A percentile compares a stretch with the other conserved stretches of the same genome.
Conservation (phyloP, 2,329 filamentous ascomycete genomes). For the Penicillium paneum region DNA sequence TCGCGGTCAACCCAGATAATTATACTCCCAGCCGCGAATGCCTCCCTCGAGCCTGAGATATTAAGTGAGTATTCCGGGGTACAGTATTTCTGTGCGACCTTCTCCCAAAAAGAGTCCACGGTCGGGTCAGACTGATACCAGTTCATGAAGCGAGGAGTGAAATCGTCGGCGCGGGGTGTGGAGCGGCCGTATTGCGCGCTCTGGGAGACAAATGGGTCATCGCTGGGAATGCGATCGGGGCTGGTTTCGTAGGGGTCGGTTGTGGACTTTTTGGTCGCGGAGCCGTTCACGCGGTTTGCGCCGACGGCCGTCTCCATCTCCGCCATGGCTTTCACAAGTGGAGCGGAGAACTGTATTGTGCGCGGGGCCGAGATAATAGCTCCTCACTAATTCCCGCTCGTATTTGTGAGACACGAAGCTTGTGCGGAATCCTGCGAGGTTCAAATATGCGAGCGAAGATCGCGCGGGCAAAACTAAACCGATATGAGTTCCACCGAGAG, state of each 20-base stretch:
- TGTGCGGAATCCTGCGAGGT: neutral
- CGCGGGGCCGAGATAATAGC: neutral
- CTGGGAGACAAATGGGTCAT: conserved; percentile 35
- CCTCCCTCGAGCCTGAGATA: conserved; percentile 30
- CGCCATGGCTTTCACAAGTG: conserved; percentile 17
- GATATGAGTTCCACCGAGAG: conserved; percentile 13
- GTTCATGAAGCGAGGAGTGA: conserved; percentile 32
- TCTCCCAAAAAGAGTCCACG: conserved; percentile 36
- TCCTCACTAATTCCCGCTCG: neutral
- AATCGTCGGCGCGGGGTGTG: conserved; percentile 33
- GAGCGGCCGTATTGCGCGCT: conserved; percentile 38
- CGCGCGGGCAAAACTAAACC: conserved; percentile 17
- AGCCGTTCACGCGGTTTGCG: conserved; percentile 25
- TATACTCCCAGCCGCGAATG: conserved; percentile 36
- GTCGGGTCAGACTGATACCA: conserved; percentile 34
- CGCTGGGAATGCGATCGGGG: conserved; percentile 28
- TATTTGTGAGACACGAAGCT: neutral
- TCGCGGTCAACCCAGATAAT: conserved; percentile 38
- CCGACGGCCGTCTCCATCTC: conserved; percentile 20
- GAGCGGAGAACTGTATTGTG: neutral
- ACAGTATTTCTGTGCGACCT: conserved; percentile 31
- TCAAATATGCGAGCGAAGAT: conserved; percentile 13
- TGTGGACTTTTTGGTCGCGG: conserved; percentile 9
- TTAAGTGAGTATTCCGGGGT: conserved; percentile 34
- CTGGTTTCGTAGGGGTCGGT: conserved; percentile 38